Base-by-base conservation (phyloP, 2,329 filamentous ascomycete species). In the Zymoseptoria tritici region DNA sequence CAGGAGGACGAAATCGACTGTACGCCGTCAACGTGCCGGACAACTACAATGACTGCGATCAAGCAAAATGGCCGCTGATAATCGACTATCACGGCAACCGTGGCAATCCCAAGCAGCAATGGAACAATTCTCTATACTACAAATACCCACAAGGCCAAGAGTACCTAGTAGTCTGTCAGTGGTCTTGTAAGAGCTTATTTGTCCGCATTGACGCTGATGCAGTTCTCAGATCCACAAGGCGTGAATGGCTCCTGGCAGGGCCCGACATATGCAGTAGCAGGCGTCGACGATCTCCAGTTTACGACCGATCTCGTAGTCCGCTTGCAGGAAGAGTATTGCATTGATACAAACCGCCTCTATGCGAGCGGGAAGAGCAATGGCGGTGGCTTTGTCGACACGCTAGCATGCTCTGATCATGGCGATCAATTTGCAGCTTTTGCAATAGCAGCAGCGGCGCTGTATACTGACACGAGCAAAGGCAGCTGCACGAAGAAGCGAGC, bases 351-450 rank as follows among this genome's bases (percentile, higher is more conserved):
- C 4, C 75, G 74, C 8, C 71, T 82, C 51, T 82, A 80, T 61
- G 75, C 75, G 11, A 74, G 75, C 1, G 80, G 79, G 52, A 83
- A 84, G 64, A 83, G 76, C 64, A 83, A 84, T 54, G 82, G 81
- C 5, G 83, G 79, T 1, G 82, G 77, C 9, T 71, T 72, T 42
- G 77, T 77, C 2, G 76, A 75, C 21, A 65, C 76, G 1, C 76
- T 82, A 7, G 79, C 81, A 3, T 83, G 79, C 68, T 68, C 65
- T 6, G 60, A 68, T 50, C 72, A 78, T 31, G 66, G 75, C 2
- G 70, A 70, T 8, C 72, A 75, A 3, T 78, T 83, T 56, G 79
- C 80, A 6, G 80, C 80, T 1, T 82, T 83, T 62, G 79, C 78
- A 0, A 73, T 77, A 7, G 77, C 78, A 7, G 76, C 78, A 1